Conservation (phyloP, 441 rosid species). For the Euphorbia schlechtendalii region DNA sequence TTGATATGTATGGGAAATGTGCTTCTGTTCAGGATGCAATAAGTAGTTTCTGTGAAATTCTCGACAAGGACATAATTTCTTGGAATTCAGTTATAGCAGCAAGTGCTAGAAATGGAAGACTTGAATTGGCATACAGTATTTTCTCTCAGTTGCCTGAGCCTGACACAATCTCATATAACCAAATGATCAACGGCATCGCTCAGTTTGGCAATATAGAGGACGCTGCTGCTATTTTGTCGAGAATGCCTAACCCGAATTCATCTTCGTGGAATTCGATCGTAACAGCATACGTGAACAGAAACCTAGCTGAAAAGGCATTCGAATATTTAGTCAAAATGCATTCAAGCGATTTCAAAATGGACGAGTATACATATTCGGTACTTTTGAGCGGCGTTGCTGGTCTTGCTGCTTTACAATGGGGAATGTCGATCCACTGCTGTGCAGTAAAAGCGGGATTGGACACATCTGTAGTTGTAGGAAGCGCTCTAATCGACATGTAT, state of each 20-base stretch:
- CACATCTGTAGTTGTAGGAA: conserved; percentile 53
- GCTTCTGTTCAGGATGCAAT: conserved; percentile 50
- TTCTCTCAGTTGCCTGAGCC: conserved; percentile 54
- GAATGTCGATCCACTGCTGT: conserved; percentile 53
- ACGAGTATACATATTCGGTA: conserved; percentile 61
- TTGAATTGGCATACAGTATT: conserved; percentile 44
- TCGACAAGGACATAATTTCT: conserved; percentile 53
- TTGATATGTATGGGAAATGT: conserved; percentile 80
- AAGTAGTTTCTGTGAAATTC: conserved; percentile 37
- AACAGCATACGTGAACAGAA: conserved; percentile 59
- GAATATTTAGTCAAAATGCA: conserved; percentile 51
- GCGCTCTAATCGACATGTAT: conserved; percentile 80
- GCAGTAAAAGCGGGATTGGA: conserved; percentile 39
- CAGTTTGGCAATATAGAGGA: conserved; percentile 46
- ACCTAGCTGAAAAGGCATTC: conserved; percentile 41
- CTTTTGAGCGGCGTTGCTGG: conserved; percentile 56
- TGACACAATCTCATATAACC: conserved; percentile 70
- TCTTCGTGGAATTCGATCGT: conserved; percentile 84
- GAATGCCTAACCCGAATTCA: conserved; percentile 55
- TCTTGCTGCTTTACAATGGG: conserved; percentile 58
- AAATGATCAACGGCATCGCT: conserved; percentile 54
- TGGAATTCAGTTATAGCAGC: conserved; percentile 84
- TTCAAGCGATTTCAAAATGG: conserved; percentile 30
- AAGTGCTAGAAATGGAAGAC: conserved; percentile 46
- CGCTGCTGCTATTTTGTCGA: conserved; percentile 36